A percentile compares a stretch with the other conserved stretches of the same genome.
Evolutionary conservation across 805 yeast genomes (phyloP).

Genomic region (Citeromyces matritensis): DNA sequence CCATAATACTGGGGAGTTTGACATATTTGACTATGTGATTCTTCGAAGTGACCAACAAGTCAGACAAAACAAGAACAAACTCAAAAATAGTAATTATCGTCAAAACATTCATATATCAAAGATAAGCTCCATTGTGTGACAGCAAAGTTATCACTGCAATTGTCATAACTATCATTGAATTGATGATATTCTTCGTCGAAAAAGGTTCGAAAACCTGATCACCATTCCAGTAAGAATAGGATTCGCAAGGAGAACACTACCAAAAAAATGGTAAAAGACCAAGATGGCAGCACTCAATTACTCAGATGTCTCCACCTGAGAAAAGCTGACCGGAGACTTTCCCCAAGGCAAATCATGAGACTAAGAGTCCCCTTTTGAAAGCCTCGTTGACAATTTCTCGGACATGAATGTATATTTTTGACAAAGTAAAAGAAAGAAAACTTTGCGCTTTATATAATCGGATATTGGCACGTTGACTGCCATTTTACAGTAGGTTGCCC

Average conservation of each 20-base stretch:
- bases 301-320: slow-evolving; percentile 40
- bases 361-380: slow-evolving; percentile 27
- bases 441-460: slow-evolving; percentile 1
- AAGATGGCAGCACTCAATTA: slow-evolving; percentile 3
- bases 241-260: slow-evolving; percentile 2
- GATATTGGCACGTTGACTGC: background rate
- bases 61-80: slow-evolving; percentile 11
- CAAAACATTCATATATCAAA: slow-evolving; percentile 46
- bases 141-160: slow-evolving; percentile 22
- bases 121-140: slow-evolving; percentile 84
- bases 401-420: slow-evolving; percentile 52
- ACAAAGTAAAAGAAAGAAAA: slow-evolving; percentile 7
- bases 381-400: slow-evolving; percentile 75
- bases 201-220: slow-evolving; percentile 5
- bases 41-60: slow-evolving; percentile 13
- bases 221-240: slow-evolving; percentile 6
- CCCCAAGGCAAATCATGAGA: slow-evolving; percentile 48
- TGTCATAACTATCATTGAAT: slow-evolving; percentile 69
- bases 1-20: slow-evolving; percentile 20
- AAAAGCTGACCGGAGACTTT: slow-evolving; percentile 67
- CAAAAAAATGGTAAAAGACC: background rate
- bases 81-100: slow-evolving; percentile 1
- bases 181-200: slow-evolving; percentile 48
- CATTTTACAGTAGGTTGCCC: background rate
- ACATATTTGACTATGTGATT: slow-evolving; percentile 56